Percentiles rank a stretch among this genome's conserved stretches.
phyloP scores from a whole-genome alignment of 768 basidiomycete genomes.

The Brasilioporus rufonigricans region DNA sequence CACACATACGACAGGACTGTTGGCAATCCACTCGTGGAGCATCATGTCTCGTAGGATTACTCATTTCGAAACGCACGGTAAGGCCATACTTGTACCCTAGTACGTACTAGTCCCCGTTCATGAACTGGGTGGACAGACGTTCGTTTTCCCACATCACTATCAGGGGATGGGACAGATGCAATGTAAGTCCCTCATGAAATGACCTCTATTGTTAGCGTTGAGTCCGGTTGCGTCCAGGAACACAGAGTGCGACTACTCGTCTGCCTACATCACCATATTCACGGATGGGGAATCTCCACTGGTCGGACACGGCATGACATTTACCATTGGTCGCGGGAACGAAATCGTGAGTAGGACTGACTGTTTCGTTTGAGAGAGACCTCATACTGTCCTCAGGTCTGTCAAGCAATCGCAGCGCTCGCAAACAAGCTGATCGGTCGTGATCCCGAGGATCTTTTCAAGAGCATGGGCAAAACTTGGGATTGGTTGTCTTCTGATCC shows the following conservation, averaged over 20 bases:
- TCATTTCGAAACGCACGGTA: constrained; percentile 58
- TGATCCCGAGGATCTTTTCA: constrained; percentile 77
- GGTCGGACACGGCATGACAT: constrained; percentile 91
- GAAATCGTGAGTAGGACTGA: constrained; percentile 62
- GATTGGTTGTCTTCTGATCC: constrained; percentile 84
- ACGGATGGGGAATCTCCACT: constrained; percentile 65
- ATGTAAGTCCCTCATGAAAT: constrained; percentile 51
- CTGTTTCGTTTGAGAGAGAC: background rate
- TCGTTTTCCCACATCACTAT: constrained; percentile 87
- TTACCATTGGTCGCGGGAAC: constrained; percentile 92
- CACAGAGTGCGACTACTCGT: constrained; percentile 93
- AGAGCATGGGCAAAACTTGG: constrained; percentile 91
- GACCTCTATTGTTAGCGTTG: background rate
- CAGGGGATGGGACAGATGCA: constrained; percentile 92
- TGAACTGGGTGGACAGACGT: constrained; percentile 53
- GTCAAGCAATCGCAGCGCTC: constrained; percentile 74
- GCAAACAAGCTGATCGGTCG: constrained; percentile 82
- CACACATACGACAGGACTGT: background rate
- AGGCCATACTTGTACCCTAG: constrained; percentile 8
- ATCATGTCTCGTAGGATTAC: constrained; percentile 45
- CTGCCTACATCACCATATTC: constrained; percentile 80
- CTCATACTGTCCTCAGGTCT: constrained; percentile 51
- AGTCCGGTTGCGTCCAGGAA: constrained; percentile 55
- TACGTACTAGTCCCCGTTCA: background rate
- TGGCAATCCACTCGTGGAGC: background rate